Conservation (phyloP, 768 basidiomycete species). For the Pleurotus tuber-regium region DNA sequence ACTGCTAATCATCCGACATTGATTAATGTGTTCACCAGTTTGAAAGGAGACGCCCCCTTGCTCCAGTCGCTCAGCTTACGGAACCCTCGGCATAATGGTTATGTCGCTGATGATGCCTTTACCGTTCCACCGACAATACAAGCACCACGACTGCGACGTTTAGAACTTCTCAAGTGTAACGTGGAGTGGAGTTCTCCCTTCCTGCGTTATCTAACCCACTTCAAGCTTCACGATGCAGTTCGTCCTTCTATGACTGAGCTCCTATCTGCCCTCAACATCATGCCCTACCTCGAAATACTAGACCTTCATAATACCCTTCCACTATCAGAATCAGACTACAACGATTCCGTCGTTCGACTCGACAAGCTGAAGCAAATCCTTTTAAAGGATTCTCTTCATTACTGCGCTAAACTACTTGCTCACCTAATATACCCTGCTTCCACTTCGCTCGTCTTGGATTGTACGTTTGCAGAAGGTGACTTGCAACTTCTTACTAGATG, state of each 20-base stretch:
- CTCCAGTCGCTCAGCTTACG: constrained; percentile 28
- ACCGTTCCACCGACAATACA: constrained; percentile 24
- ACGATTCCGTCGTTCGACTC: constrained; percentile 13
- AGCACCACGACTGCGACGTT: constrained; percentile 29
- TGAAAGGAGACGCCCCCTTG: constrained; percentile 23
- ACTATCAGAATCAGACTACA: constrained; percentile 12
- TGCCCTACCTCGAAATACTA: constrained; percentile 31
- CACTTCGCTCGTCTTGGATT: constrained; percentile 15
- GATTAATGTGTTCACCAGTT: neutral
- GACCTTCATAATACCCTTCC: constrained; percentile 35
- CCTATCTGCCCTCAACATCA: constrained; percentile 28
- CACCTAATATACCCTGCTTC: constrained; percentile 20
- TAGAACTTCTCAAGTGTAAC: constrained; percentile 33
- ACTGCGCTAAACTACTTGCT: constrained; percentile 22
- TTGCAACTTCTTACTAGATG: constrained; percentile 19
- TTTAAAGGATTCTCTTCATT: constrained; percentile 17
- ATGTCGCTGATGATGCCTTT: constrained; percentile 17
- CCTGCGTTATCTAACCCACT: constrained; percentile 32
- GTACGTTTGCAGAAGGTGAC: constrained; percentile 16
- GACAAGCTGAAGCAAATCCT: constrained; percentile 22
- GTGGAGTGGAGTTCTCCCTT: constrained; percentile 34
- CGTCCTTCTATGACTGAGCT: constrained; percentile 31
- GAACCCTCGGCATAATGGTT: constrained; percentile 16
- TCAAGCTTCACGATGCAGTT: constrained; percentile 29
- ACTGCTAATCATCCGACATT: constrained; percentile 15